A percentile compares a stretch with the other conserved stretches of the same genome.
phyloP scores from a whole-genome alignment of 768 basidiomycete species.

The Punctularia strigosozonata region DNA sequence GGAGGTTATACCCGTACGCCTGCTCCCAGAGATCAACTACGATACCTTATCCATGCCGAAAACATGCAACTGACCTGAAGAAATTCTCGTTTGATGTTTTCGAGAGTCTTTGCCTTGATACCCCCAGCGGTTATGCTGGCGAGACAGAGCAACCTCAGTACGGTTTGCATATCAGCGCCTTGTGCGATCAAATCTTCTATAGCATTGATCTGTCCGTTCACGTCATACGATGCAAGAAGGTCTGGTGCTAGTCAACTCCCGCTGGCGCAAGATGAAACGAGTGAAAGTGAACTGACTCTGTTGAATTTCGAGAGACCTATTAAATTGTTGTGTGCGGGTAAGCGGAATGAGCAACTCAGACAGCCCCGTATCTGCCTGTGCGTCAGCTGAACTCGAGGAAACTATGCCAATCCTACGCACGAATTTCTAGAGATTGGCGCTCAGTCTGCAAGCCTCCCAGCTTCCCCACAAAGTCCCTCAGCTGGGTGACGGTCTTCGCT shows the following conservation, averaged over 20 bases:
- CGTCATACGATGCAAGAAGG: slow-evolving; percentile 87
- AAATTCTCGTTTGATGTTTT: slow-evolving; percentile 84
- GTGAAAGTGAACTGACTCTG: slow-evolving; percentile 52
- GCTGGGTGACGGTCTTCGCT: slow-evolving; percentile 82
- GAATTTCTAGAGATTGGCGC: slow-evolving; percentile 78
- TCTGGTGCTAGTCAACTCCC: slow-evolving; percentile 34
- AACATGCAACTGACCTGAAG: slow-evolving; percentile 44
- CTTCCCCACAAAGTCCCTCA: slow-evolving; percentile 92
- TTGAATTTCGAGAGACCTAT: slow-evolving; percentile 87
- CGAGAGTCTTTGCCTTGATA: slow-evolving; percentile 76
- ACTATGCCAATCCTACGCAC: slow-evolving; percentile 55
- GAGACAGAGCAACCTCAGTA: slow-evolving; percentile 75
- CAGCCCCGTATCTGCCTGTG: slow-evolving; percentile 68
- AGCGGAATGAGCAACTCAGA: slow-evolving; percentile 85
- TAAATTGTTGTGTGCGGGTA: slow-evolving; percentile 81
- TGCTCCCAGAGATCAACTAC: slow-evolving; percentile 16
- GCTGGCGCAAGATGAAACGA: slow-evolving; percentile 2
- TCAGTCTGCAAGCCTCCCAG: slow-evolving; percentile 87
- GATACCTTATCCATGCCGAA: neutral
- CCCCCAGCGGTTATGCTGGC: slow-evolving; percentile 78
- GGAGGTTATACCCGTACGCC: slow-evolving; percentile 68
- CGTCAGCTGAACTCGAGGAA: slow-evolving; percentile 2
- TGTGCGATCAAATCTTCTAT: slow-evolving; percentile 89
- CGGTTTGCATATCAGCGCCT: slow-evolving; percentile 68
- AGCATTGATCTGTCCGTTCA: slow-evolving; percentile 63